These are phyloP conservation scores for Lizonia empirigonia DNA, from an alignment of 2,329 filamentous ascomycete species.

Conservation along the genomic window DNA sequence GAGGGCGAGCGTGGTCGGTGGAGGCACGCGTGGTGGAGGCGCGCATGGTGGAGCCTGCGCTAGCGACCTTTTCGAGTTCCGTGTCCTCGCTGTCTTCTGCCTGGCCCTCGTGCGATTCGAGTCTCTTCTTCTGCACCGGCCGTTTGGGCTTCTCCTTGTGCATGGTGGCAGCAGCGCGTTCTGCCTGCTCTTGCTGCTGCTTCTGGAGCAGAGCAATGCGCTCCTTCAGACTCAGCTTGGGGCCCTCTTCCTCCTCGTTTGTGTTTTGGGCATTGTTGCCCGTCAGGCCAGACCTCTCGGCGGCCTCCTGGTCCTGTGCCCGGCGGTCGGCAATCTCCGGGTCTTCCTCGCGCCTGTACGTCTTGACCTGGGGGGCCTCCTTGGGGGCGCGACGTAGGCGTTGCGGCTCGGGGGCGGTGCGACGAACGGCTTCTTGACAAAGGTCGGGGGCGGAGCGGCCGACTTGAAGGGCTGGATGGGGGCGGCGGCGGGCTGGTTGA, in stretches of 20 bases:
- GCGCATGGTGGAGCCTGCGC: slow-evolving; percentile 41
- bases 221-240: slow-evolving; percentile 93
- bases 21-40: slow-evolving; percentile 48
- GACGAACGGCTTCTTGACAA: slow-evolving; percentile 97
- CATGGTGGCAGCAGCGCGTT: slow-evolving; percentile 78
- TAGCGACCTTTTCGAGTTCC: slow-evolving; percentile 46
- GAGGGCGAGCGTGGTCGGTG: slow-evolving; percentile 48
- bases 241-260: slow-evolving; percentile 70
- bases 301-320: slow-evolving; percentile 68
- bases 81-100: slow-evolving; percentile 45
- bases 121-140: slow-evolving; percentile 67
- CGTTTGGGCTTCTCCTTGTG: slow-evolving; percentile 86
- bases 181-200: slow-evolving; percentile 88
- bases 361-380: slow-evolving; percentile 71
- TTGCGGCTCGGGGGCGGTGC: slow-evolving; percentile 92
- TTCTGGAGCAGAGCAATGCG: slow-evolving; percentile 92
- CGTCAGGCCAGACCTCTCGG: slow-evolving; percentile 70
- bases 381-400: slow-evolving; percentile 85
- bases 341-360: slow-evolving; percentile 88
- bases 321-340: slow-evolving; percentile 67
- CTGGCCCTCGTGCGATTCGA: slow-evolving; percentile 52
- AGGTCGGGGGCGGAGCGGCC: slow-evolving; percentile 65
- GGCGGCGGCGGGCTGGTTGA: slow-evolving; percentile 86
- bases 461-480: slow-evolving; percentile 89
- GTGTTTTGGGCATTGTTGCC: slow-evolving; percentile 48